phyloP scores from a whole-genome alignment of 2,329 filamentous ascomycete genomes.

The Colletotrichum neosansevieriae region DNA sequence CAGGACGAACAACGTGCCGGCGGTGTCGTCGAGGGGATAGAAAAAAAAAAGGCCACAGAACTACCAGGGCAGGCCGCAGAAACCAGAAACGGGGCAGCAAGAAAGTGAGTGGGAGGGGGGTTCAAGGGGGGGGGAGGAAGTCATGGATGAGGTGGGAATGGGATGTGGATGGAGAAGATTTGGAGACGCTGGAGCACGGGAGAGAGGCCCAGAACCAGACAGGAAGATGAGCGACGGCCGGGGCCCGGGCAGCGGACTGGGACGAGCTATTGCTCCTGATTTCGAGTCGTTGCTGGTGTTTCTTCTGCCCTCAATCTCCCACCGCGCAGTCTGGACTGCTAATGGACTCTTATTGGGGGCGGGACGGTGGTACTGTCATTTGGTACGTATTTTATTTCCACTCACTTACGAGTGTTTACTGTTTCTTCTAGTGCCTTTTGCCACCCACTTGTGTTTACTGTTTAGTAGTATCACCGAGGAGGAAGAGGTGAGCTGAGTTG shows the following conservation, averaged over 20 bases:
- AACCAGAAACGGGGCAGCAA: slow-evolving; percentile 13
- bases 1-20: slow-evolving; percentile 39
- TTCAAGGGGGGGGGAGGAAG: not conserved
- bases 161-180: too few species aligned
- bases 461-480: not conserved
- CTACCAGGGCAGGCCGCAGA: slow-evolving; percentile 16
- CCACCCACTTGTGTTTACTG: too few species aligned
- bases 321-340: not conserved
- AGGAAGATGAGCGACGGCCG: too few species aligned
- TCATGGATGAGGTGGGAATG: too few species aligned
- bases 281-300: not conserved
- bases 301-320: slow-evolving; percentile 26
- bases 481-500: not conserved
- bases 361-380: slow-evolving; percentile 29
- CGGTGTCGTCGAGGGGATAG: slow-evolving; percentile 31
- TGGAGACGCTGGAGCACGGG: too few species aligned
- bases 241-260: too few species aligned
- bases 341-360: slow-evolving; percentile 26
- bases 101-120: not conserved
- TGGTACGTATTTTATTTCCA: slow-evolving; percentile 1
- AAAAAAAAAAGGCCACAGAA: slow-evolving; percentile 12
- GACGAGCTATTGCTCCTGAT: too few species aligned
- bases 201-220: too few species aligned
- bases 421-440: too few species aligned
- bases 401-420: not conserved